phyloP scores from a whole-genome alignment of 2,329 filamentous ascomycete species.

The Achaetomium macrosporum region DNA sequence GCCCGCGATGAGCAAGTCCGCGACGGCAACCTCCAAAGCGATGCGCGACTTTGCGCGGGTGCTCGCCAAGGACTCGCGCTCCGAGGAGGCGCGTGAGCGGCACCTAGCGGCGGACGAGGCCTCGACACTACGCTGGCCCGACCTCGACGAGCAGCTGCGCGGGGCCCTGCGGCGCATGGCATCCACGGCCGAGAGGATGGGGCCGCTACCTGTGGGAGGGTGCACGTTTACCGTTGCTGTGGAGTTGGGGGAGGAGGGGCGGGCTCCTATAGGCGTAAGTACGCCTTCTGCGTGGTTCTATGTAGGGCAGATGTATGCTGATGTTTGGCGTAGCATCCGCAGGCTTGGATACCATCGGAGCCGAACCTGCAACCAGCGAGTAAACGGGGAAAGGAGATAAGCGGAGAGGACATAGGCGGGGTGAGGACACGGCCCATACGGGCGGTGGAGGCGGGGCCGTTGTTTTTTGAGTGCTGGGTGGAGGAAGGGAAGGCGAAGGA shows the following conservation, averaged over 20 bases:
- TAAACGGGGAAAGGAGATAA: slow-evolving; percentile 27
- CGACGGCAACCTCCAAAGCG: slow-evolving; percentile 22
- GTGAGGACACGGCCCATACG: slow-evolving; percentile 45
- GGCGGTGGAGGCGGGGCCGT: slow-evolving; percentile 49
- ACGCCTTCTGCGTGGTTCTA: neutral
- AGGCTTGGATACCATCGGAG: slow-evolving; percentile 55
- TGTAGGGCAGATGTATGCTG: neutral
- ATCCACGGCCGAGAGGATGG: slow-evolving; percentile 52
- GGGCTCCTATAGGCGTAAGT: slow-evolving; percentile 54
- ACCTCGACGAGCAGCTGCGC: slow-evolving; percentile 68
- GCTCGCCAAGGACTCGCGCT: slow-evolving; percentile 14
- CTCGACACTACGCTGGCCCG: slow-evolving; percentile 41
- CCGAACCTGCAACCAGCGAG: slow-evolving; percentile 38
- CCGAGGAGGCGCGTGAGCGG: slow-evolving; percentile 21
- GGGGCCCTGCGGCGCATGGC: slow-evolving; percentile 60
- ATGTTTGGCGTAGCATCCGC: slow-evolving; percentile 43
- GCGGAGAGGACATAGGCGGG: slow-evolving; percentile 33
- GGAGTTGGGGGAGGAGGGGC: slow-evolving; percentile 58
- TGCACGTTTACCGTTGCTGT: slow-evolving; percentile 74
- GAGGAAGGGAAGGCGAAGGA: slow-evolving; percentile 48
- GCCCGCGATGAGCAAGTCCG: slow-evolving; percentile 19
- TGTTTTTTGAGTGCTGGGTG: slow-evolving; percentile 63
- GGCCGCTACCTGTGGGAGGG: slow-evolving; percentile 47
- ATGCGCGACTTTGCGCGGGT: slow-evolving; percentile 26
- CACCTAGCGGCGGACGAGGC: neutral